phyloP scores from a whole-genome alignment of 108 stramenopile species.

The Cyclotella baltica region DNA sequence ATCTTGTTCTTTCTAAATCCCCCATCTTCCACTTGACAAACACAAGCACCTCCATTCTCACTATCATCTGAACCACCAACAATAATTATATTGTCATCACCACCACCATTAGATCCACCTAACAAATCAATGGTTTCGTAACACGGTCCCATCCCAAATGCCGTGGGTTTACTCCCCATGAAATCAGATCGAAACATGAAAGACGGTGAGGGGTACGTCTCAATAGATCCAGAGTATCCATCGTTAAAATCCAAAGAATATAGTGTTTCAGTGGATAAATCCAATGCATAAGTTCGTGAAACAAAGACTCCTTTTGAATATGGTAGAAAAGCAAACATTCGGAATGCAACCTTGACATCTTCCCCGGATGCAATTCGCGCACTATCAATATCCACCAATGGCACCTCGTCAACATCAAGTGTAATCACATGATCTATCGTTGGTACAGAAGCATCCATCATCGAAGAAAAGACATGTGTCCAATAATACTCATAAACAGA shows the following conservation, averaged over 20 bases:
- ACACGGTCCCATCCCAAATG: constrained; percentile 2
- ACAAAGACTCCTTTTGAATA: constrained; percentile 5
- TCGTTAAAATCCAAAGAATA: not conserved
- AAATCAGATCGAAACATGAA: not conserved
- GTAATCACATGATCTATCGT: constrained; percentile 5
- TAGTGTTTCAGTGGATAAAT: not conserved
- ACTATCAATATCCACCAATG: constrained; percentile 1
- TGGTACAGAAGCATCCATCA: constrained; percentile 16
- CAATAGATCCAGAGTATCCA: not conserved
- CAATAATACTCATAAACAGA: not conserved
- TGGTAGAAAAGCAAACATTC: constrained; percentile 27
- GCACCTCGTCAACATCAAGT: not conserved
- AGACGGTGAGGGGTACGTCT: not conserved
- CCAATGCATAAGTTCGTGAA: not conserved
- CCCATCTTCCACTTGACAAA: not conserved
- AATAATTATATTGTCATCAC: not conserved
- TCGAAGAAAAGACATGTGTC: constrained; percentile 13
- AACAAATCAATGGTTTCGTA: constrained; percentile 1
- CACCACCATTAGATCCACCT: too few relatives aligned
- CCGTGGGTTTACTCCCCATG: not conserved
- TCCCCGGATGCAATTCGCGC: too few relatives aligned
- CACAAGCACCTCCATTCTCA: constrained; percentile 1
- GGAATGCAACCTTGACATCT: not conserved
- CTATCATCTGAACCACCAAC: not conserved
- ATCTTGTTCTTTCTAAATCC: not conserved